Evolutionary conservation across 192 early-diverging fungal genomes (phyloP).

Genomic region (Coemansia nantahalensis): DNA sequence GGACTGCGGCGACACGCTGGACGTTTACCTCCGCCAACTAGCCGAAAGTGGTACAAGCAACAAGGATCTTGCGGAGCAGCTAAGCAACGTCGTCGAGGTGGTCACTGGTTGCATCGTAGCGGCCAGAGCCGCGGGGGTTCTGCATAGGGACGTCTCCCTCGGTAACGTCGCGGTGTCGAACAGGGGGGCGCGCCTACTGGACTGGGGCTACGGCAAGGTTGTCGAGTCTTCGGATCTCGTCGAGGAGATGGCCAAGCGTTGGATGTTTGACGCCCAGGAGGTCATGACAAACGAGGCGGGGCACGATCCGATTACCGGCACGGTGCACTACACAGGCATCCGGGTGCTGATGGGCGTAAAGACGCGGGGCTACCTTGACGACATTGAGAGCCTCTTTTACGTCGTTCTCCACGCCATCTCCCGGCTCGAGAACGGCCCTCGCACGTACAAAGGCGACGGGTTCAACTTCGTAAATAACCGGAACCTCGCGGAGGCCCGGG

Average conservation of each 20-base stretch:
- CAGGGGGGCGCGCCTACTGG: too few relatives aligned
- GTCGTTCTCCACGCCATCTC: too few relatives aligned
- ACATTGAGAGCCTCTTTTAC: too few relatives aligned
- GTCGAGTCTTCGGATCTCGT: not conserved
- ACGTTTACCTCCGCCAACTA: not conserved
- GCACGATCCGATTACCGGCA: constrained; percentile 3
- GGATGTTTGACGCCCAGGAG: not conserved
- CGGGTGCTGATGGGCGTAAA: too few relatives aligned
- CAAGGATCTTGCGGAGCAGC: not conserved
- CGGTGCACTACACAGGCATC: constrained; percentile 4
- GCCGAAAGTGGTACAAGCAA: not conserved
- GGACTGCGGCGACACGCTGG: constrained; percentile 5
- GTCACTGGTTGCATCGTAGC: not conserved
- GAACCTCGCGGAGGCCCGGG: too few relatives aligned
- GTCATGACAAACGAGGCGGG: not conserved
- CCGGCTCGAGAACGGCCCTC: too few relatives aligned
- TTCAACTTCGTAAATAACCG: too few relatives aligned
- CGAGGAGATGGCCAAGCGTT: not conserved
- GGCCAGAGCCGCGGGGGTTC: not conserved
- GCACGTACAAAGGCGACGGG: too few relatives aligned
- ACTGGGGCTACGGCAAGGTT: constrained; percentile 17
- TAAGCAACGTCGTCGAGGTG: not conserved
- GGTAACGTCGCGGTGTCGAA: too few relatives aligned
- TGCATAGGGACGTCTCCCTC: not conserved
- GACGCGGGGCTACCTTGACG: too few relatives aligned